phyloP scores from a whole-genome alignment of 78 protist genomes.

The Bigelowiella natans region DNA sequence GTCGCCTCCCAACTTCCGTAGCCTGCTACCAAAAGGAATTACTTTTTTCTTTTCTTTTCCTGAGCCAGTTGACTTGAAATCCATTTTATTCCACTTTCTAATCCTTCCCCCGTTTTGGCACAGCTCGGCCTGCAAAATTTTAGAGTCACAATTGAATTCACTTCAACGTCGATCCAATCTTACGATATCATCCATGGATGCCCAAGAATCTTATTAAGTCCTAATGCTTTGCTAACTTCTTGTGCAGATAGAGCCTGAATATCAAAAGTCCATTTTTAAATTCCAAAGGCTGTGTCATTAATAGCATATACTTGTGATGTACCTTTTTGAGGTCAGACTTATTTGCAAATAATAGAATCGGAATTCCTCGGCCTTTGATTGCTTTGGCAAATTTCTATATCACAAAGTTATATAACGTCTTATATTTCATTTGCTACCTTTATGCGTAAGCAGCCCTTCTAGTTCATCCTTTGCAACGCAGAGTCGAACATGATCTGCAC shows the following conservation, averaged over 20 bases:
- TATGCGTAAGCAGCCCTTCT: slow-evolving; percentile 20
- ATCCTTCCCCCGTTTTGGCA: slow-evolving; percentile 49
- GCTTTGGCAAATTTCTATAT: neutral
- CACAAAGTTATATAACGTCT: neutral
- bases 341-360: slow-evolving; percentile 63
- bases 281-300: neutral
- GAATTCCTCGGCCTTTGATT: neutral
- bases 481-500: slow-evolving; percentile 53
- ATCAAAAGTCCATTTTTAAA: too few species aligned
- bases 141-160: neutral
- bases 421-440: neutral
- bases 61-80: neutral
- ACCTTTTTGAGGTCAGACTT: slow-evolving; percentile 54
- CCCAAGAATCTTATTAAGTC: neutral
- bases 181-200: neutral
- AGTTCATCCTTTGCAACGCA: slow-evolving; percentile 71
- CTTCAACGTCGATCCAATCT: neutral
- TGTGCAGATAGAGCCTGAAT: neutral
- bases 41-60: neutral
- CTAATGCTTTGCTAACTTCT: neutral
- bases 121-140: slow-evolving; percentile 2
- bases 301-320: too few species aligned
- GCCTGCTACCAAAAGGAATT: too few species aligned
- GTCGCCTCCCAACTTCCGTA: too few species aligned
- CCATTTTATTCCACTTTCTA: slow-evolving; percentile 40